A percentile compares a stretch with the other conserved stretches of the same genome.
Evolutionary conservation across 352 stramenopile species (phyloP).

Genomic region (Stephanocyclus meneghinianus): DNA sequence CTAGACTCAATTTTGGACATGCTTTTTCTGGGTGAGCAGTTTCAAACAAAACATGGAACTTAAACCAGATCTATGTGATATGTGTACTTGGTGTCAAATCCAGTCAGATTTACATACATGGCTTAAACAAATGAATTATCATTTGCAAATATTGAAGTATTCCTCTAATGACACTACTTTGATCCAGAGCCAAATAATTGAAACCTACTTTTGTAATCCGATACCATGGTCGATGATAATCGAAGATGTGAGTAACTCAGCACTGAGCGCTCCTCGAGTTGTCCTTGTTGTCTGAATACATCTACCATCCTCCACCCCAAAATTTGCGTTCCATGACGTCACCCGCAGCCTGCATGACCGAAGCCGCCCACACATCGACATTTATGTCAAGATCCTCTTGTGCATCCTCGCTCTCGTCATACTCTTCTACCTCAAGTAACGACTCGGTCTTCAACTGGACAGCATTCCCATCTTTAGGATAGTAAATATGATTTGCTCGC

Average conservation of each 20-base stretch:
- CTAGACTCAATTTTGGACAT: background rate
- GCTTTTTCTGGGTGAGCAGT: background rate
- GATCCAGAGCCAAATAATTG: no score
- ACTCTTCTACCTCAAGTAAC: constrained; percentile 11
- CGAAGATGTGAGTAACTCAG: background rate
- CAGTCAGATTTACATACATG: no score
- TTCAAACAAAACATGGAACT: background rate
- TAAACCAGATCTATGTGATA: background rate
- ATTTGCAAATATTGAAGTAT: no score
- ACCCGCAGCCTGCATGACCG: constrained; percentile 37
- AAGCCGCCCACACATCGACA: constrained; percentile 37
- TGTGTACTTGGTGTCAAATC: background rate
- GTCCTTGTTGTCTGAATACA: background rate
- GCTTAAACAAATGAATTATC: no score
- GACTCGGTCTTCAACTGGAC: constrained; percentile 36
- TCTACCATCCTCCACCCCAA: constrained; percentile 44
- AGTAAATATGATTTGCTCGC: constrained; percentile 54
- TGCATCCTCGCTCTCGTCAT: constrained; percentile 2
- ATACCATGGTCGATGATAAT: no score
- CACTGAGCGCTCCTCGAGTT: background rate
- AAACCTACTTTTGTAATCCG: no score
- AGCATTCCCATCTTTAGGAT: constrained; percentile 39
- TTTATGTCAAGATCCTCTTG: constrained; percentile 9
- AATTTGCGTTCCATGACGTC: constrained; percentile 53
- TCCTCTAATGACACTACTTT: no score